Evolutionary conservation across 768 basidiomycete genomes (phyloP).

Genomic region (Cystofilobasidium macerans): DNA sequence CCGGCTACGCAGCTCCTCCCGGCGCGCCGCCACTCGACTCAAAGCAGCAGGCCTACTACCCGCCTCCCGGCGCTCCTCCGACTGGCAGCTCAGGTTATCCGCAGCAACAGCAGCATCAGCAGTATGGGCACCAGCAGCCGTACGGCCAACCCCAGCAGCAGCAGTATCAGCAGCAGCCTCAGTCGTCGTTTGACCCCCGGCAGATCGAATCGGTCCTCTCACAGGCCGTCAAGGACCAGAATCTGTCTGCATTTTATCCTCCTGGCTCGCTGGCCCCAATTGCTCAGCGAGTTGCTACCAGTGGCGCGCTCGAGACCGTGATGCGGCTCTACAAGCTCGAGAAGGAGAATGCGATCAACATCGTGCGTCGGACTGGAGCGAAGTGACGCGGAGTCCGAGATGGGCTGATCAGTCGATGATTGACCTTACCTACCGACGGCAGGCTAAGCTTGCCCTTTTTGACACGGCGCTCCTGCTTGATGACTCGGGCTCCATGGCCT

Average conservation of each 20-base stretch:
- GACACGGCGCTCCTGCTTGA: conserved; percentile 32
- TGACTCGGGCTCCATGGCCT: conserved; percentile 33
- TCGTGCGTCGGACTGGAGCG: conserved; percentile 31
- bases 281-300: conserved; percentile 38
- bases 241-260: conserved; percentile 40
- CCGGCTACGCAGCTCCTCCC: conserved; percentile 5
- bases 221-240: conserved; percentile 33
- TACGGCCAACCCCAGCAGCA: neutral
- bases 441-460: conserved; percentile 37
- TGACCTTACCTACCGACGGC: conserved; percentile 32
- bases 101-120: conserved; percentile 23
- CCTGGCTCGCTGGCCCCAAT: conserved; percentile 39
- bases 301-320: conserved; percentile 37
- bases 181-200: neutral
- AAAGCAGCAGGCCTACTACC: conserved; percentile 9
- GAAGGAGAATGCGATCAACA: conserved; percentile 41
- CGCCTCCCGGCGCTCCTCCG: too few species aligned
- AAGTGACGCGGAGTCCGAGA: too few species aligned
- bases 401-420: too few species aligned
- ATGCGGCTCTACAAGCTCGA: conserved; percentile 37
- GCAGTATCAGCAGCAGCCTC: neutral
- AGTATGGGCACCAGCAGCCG: neutral
- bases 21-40: neutral
- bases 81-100: too few species aligned
- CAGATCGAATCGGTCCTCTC: conserved; percentile 8